Evolutionary conservation across 2,329 filamentous ascomycete species (phyloP), one percentile per base, ranked within the genome.

Genomic region (Hymenoscyphus fraxineus): DNA sequence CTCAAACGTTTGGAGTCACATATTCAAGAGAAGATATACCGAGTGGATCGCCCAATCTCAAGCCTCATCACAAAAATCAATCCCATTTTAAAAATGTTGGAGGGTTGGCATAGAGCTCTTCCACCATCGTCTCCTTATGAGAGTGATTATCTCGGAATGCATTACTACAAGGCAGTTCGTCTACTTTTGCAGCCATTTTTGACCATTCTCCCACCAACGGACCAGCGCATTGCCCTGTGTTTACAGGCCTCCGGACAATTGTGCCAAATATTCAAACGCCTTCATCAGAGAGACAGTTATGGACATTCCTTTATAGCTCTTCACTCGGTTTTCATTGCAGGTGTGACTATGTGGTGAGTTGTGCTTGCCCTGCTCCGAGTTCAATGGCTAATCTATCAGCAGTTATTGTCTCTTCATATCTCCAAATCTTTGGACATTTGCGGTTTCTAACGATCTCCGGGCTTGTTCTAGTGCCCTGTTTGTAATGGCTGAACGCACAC

Each of bases 11-110:
- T 80, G 47, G 81, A 83, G 67, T 81, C 81, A 1, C 77, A 78
- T 19, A 82, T 83, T 38, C 80, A 83, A 66, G 77, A 80, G 61
- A 81, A 80, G n/a, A 79, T 83, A 41, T 83, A 83, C 67, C 77
- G 81, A 15, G 78, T 80, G 15, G 81, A 83, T 66, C 76, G 78
- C 41, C 76, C 80, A 1, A 73, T 82, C 3, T 74, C 77, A 32
- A 73, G 78, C 2, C 73, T 83, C 3, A 76, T 76, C n/a, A 75
- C 77, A 31, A 83, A 83, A 68, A 79, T 83, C 72, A 78, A 80
- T 65, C 76, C 74, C 5, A 75, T 82, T 0, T 78, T 80, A 58
- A 73, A 77, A 39, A 76, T 79, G 58, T 75, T 84, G 0, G 79
- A 82, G 66, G 76, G 78, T 47, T 83, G 81, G 81, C 80, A 78